Base-by-base conservation (phyloP, 176 grass and related monocot genomes). In the Pontederia crassipes region DNA sequence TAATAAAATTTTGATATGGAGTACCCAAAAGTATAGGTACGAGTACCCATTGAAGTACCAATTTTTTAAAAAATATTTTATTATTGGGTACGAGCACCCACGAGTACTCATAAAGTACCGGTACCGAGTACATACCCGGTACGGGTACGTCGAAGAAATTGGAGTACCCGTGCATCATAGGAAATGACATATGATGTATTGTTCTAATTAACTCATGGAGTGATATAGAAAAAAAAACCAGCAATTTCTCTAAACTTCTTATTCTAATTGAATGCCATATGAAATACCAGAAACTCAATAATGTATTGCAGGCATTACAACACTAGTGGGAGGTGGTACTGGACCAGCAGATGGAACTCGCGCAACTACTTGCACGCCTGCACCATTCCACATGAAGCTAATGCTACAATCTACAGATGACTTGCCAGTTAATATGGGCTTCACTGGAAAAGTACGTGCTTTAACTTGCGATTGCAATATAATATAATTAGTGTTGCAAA, bases 281-380 rank as follows among this genome's bases (percentile, higher is more conserved):
- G 6, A 20, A 57, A 46, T 11, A 57, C 16, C 10, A 35, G 54
- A 28, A 72, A 28, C 62, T 51, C 52, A 10, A 74, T 46, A 28
- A 15, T 58, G 54, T 77, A 35, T 48, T 65, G 40, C 67, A 96
- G 92, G 92, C 49, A 90, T 96, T 62, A 96, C 92, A 52, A 96
- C 92, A 75, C 4, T 96, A 62, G 78, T 96, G 50, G 92, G 92
- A 72, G 91, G 92, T 82, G 92, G 87, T 61, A 96, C 92, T 72
- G 92, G 92, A 73, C 92, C 92, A 80, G 81, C 92, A 74, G 75
- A 96, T 82, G 92, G 92, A 68, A 96, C 92, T 52, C 89, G 92
- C 66, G 92, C 92, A 78, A 96, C 92, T 64, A 96, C 87, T 71
- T 96, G 92, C 50, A 96, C 87, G 20, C 92, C 87, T 57, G 68